A percentile compares a stretch with the other conserved stretches of the same genome.
phyloP scores from a whole-genome alignment of 805 yeast genomes.

The Naumovozyma dairenensis region DNA sequence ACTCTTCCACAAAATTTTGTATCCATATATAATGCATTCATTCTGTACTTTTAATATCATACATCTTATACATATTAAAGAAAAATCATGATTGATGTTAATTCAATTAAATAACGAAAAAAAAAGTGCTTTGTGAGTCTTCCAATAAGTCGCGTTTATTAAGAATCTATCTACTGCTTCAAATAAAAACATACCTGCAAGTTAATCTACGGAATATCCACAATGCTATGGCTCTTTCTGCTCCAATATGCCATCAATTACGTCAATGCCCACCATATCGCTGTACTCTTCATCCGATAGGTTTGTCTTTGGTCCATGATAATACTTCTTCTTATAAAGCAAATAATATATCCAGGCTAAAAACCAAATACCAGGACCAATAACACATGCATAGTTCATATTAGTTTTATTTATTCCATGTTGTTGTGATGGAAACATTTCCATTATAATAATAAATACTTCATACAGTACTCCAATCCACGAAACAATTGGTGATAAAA shows the following conservation, averaged over 20 bases:
- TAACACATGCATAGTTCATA: conserved; percentile 68
- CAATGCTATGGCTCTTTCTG: conserved; percentile 6
- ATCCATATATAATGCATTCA: no score
- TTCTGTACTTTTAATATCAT: no score
- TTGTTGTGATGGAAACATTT: conserved; percentile 49
- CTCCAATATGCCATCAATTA: conserved; percentile 18
- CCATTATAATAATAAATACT: conserved; percentile 42
- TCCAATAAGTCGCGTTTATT: no score
- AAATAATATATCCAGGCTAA: conserved; percentile 44
- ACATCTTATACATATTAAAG: no score
- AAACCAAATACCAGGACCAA: conserved; percentile 53
- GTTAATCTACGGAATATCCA: no score
- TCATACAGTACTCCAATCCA: conserved; percentile 42
- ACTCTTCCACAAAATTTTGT: no score
- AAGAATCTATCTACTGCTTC: no score
- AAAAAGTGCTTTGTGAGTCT: no score
- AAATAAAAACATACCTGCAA: no score
- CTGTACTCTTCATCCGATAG: conserved; percentile 23
- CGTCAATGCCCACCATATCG: conserved; percentile 21
- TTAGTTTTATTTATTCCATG: conserved; percentile 28
- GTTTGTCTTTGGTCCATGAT: conserved; percentile 44
- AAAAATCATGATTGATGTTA: no score
- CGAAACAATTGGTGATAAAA: conserved; percentile 37
- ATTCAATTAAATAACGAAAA: no score
- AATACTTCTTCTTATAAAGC: conserved; percentile 42